A percentile compares a stretch with the other conserved stretches of the same genome.
Evolutionary conservation across 1,284 basidiomycete species (phyloP).

Genomic region (Anthracocystis walkeri): DNA sequence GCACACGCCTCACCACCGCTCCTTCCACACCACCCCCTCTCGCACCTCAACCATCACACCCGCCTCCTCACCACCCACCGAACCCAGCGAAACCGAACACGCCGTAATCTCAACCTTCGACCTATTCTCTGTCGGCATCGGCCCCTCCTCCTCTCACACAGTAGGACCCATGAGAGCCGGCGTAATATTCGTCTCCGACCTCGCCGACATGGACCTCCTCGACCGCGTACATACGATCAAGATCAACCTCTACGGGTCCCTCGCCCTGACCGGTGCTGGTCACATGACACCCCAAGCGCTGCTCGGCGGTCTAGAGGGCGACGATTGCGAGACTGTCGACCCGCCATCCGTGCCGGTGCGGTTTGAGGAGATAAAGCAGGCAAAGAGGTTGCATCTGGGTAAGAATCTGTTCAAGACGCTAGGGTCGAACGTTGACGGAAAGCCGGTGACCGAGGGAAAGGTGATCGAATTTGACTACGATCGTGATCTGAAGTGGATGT

Average conservation of each 20-base stretch:
- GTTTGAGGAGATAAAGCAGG: conserved; percentile 78
- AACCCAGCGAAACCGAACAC: conserved; percentile 75
- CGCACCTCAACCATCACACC: conserved; percentile 8
- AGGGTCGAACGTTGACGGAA: conserved; percentile 2
- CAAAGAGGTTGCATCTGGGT: conserved; percentile 78
- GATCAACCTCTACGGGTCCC: conserved; percentile 79
- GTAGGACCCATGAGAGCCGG: conserved; percentile 89
- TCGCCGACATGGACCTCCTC: conserved; percentile 79
- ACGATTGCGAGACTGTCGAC: conserved; percentile 78
- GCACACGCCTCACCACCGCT: background rate
- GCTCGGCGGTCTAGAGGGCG: conserved; percentile 87
- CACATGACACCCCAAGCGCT: conserved; percentile 95
- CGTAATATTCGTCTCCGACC: conserved; percentile 80
- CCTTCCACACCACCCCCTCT: conserved; percentile 7
- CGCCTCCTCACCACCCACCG: background rate
- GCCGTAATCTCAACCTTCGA: conserved; percentile 83
- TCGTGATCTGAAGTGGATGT: conserved; percentile 90
- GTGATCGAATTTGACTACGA: conserved; percentile 84
- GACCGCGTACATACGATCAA: conserved; percentile 83
- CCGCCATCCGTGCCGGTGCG: conserved; percentile 78
- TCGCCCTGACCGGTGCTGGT: conserved; percentile 80
- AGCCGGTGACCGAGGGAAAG: conserved; percentile 23
- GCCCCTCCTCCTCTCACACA: conserved; percentile 73
- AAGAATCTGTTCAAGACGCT: conserved; percentile 68
- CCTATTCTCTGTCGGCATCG: conserved; percentile 88